Evolutionary conservation across 495 filamentous ascomycete genomes (phyloP).

Genomic region (Entonaema liquescens): DNA sequence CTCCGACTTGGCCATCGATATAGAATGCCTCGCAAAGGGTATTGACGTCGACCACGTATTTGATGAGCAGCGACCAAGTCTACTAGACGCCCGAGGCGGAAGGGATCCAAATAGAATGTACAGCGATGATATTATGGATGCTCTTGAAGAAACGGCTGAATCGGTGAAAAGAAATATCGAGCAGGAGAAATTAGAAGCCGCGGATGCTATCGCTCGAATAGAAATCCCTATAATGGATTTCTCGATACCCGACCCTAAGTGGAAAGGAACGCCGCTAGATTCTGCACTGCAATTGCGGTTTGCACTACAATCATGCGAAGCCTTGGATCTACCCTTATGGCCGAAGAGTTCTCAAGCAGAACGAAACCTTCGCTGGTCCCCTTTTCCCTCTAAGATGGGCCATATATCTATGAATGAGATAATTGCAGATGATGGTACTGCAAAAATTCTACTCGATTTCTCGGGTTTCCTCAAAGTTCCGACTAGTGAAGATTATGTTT

Average conservation of each 20-base stretch:
- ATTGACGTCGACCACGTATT: conserved; percentile 37
- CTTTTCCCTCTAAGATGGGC: conserved; percentile 51
- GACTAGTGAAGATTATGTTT: conserved; percentile 54
- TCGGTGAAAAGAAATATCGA: conserved; percentile 56
- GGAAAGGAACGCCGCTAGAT: conserved; percentile 52
- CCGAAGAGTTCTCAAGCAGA: conserved; percentile 52
- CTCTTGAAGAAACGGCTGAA: conserved; percentile 57
- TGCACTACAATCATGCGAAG: conserved; percentile 40
- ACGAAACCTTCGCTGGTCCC: conserved; percentile 57
- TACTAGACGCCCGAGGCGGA: background rate
- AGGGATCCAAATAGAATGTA: conserved; percentile 32
- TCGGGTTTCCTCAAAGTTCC: conserved; percentile 39
- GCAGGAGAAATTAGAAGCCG: conserved; percentile 69
- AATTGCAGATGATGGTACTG: conserved; percentile 40
- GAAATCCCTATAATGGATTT: conserved; percentile 69
- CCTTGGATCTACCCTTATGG: conserved; percentile 51
- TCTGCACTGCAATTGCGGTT: conserved; percentile 42
- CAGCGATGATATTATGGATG: conserved; percentile 51
- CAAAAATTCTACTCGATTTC: conserved; percentile 40
- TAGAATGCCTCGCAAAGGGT: conserved; percentile 6
- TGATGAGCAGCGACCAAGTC: background rate
- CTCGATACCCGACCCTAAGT: conserved; percentile 63
- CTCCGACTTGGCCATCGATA: conserved; percentile 18
- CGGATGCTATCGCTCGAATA: conserved; percentile 65
- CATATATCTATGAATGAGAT: conserved; percentile 43